phyloP scores from a whole-genome alignment of 768 basidiomycete species.

The Leccinum olivaceopallidum region DNA sequence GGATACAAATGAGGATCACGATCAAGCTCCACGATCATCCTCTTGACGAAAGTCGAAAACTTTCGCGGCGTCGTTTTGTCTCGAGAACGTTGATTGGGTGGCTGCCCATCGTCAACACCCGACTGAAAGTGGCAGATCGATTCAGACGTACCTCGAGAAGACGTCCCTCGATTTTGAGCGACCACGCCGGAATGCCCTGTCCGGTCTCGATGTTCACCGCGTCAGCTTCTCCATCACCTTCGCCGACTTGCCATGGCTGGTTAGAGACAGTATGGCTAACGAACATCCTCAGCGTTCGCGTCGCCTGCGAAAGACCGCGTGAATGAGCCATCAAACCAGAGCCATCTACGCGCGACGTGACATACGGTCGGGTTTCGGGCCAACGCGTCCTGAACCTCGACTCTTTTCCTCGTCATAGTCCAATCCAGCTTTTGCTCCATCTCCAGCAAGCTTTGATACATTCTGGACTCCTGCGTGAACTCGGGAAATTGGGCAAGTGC shows the following conservation, averaged over 20 bases:
- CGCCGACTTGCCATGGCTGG: constrained; percentile 80
- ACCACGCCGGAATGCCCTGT: constrained; percentile 88
- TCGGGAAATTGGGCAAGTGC: constrained; percentile 71
- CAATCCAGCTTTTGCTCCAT: constrained; percentile 94
- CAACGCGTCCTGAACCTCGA: constrained; percentile 90
- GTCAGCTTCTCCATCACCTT: constrained; percentile 34
- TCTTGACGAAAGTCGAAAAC: constrained; percentile 83
- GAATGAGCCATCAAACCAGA: constrained; percentile 2
- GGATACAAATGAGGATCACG: constrained; percentile 78
- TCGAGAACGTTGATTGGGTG: constrained; percentile 59
- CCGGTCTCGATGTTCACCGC: constrained; percentile 72
- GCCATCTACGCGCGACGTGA: background rate
- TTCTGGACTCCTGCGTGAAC: constrained; percentile 77
- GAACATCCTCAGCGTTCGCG: constrained; percentile 82
- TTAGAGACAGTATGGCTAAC: constrained; percentile 85
- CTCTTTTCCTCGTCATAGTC: constrained; percentile 89
- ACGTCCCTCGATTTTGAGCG: constrained; percentile 83
- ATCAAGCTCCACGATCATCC: constrained; percentile 85
- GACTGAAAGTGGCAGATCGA: background rate
- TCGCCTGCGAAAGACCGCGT: constrained; percentile 51
- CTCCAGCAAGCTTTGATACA: constrained; percentile 84
- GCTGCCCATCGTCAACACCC: constrained; percentile 34
- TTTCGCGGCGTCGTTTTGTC: constrained; percentile 68
- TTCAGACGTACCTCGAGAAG: constrained; percentile 65
- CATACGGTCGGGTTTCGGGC: constrained; percentile 63